These are phyloP conservation scores for Pogostemon cablin DNA, from an alignment of 257 asterid genomes.

Conservation along the genomic window DNA sequence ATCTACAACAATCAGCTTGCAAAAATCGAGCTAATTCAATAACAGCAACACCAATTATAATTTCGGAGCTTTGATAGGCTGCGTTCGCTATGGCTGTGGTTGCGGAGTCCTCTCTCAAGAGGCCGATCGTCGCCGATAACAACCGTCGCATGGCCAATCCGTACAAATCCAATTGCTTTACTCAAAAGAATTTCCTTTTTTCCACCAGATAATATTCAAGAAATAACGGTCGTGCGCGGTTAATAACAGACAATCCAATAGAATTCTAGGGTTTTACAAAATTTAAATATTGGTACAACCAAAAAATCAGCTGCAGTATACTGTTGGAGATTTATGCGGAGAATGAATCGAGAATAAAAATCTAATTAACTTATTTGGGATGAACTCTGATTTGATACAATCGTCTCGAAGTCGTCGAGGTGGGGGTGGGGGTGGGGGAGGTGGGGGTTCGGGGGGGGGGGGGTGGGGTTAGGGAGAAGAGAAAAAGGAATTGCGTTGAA, in stretches of 20 bases:
- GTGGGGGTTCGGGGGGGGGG: too few species aligned
- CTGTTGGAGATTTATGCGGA: constrained; percentile 18
- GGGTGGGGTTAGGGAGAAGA: background rate
- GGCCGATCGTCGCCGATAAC: constrained; percentile 65
- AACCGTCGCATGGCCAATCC: constrained; percentile 92
- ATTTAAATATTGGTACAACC: background rate
- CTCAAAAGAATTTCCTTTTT: constrained; percentile 26
- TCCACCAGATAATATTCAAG: background rate
- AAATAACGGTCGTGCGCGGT: constrained; percentile 10
- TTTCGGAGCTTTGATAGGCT: constrained; percentile 36
- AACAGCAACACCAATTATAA: constrained; percentile 18
- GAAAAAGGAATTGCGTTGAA: constrained; percentile 28
- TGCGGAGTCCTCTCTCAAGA: constrained; percentile 74
- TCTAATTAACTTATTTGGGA: constrained; percentile 25
- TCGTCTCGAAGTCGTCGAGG: background rate
- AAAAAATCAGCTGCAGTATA: background rate
- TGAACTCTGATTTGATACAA: constrained; percentile 1
- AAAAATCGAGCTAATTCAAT: constrained; percentile 15
- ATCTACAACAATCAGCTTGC: constrained; percentile 38
- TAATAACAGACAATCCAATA: constrained; percentile 21
- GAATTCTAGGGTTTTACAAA: constrained; percentile 27
- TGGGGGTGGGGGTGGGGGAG: too few species aligned
- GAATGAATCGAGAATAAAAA: constrained; percentile 41
- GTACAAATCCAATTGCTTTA: constrained; percentile 35
- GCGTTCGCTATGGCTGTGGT: constrained; percentile 26